Conservation (phyloP, 352 stramenopile genomes). For the Globisporangium cystogenes region DNA sequence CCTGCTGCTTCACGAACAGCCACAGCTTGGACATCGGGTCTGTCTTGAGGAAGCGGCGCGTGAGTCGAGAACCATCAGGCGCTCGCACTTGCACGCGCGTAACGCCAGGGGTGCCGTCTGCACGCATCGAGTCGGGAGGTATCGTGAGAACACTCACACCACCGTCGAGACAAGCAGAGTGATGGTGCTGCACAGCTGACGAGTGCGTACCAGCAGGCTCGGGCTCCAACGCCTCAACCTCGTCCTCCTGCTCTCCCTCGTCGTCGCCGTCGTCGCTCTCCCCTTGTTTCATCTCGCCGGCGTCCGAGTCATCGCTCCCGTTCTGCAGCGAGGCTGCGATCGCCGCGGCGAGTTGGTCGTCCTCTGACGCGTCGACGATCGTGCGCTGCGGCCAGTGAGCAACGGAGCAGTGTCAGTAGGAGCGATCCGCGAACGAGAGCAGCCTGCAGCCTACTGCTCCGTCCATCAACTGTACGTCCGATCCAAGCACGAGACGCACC, state of each 20-base stretch:
- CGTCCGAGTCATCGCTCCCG: constrained; percentile 23
- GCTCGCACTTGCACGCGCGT: constrained; percentile 69
- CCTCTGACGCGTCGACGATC: constrained; percentile 63
- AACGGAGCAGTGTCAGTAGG: not conserved
- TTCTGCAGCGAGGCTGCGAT: constrained; percentile 76
- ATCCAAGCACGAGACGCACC: not conserved
- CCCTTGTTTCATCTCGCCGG: constrained; percentile 21
- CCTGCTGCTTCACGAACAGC: constrained; percentile 69
- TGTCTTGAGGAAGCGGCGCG: constrained; percentile 67
- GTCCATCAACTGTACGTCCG: no score
- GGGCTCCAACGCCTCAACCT: constrained; percentile 32
- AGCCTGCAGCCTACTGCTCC: no score
- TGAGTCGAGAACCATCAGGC: constrained; percentile 57
- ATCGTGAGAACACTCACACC: constrained; percentile 2
- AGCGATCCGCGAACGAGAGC: not conserved
- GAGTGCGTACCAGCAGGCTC: constrained; percentile 47
- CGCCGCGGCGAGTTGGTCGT: constrained; percentile 71
- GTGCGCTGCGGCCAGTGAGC: constrained; percentile 2
- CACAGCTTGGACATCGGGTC: constrained; percentile 61
- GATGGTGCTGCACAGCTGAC: no score
- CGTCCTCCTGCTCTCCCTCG: constrained; percentile 30
- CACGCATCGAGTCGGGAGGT: not conserved
- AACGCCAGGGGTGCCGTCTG: constrained; percentile 42
- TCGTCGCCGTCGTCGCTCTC: constrained; percentile 36
- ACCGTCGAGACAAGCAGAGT: not conserved